A percentile compares a stretch with the other conserved stretches of the same genome.
Evolutionary conservation across 129 eudicot genomes (phyloP).

Genomic region (Artemisia argyi): DNA sequence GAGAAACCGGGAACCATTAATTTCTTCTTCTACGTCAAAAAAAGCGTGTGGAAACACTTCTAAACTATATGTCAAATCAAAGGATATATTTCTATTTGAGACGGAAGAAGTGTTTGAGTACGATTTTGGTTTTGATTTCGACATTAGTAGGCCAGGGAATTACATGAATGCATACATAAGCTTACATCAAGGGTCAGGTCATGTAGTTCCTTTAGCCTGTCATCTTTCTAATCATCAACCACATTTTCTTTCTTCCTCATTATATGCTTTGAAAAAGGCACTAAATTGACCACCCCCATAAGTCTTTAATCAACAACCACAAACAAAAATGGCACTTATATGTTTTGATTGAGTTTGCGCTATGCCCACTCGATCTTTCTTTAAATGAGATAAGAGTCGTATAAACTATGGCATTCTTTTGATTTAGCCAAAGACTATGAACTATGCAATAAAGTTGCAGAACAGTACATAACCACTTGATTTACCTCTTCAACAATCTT

Average conservation of each 20-base stretch:
- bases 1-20: too few species aligned
- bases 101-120: slow-evolving; percentile 16
- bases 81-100: slow-evolving; percentile 6
- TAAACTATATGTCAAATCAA: neutral
- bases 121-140: slow-evolving; percentile 6
- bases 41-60: too few species aligned
- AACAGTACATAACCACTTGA: neutral
- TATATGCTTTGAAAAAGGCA: slow-evolving; percentile 9
- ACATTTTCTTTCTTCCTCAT: neutral
- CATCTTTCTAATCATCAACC: neutral
- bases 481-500: neutral
- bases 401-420: neutral
- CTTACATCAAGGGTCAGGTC: slow-evolving; percentile 34
- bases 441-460: neutral
- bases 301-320: slow-evolving; percentile 25
- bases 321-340: slow-evolving; percentile 20
- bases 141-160: neutral
- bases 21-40: too few species aligned
- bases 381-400: neutral
- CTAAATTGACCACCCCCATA: neutral
- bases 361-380: slow-evolving; percentile 20
- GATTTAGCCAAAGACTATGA: neutral
- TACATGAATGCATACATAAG: slow-evolving; percentile 15
- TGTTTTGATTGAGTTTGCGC: slow-evolving; percentile 18
- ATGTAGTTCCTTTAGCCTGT: neutral